phyloP scores from a whole-genome alignment of 2,329 filamentous ascomycete genomes.

The Aspergillus pseudoglaucus region DNA sequence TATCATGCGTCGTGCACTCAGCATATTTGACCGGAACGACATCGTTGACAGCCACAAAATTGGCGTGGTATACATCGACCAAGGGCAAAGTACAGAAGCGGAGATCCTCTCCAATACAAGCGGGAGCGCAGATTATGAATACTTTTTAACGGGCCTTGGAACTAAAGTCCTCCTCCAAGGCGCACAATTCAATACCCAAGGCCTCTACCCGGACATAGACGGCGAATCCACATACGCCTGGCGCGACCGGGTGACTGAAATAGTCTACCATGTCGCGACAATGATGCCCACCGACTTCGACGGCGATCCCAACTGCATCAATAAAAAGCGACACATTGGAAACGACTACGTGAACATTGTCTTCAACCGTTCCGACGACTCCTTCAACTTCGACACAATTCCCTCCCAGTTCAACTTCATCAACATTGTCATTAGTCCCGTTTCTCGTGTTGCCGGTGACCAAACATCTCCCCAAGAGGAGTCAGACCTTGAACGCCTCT shows the following conservation, averaged over 20 bases:
- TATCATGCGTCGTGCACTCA: slow-evolving; percentile 65
- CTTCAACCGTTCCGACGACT: slow-evolving; percentile 90
- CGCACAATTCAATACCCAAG: slow-evolving; percentile 86
- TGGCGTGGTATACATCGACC: slow-evolving; percentile 86
- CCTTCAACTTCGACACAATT: slow-evolving; percentile 86
- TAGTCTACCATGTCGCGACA: slow-evolving; percentile 91
- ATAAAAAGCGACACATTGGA: slow-evolving; percentile 91
- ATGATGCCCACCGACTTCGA: slow-evolving; percentile 91
- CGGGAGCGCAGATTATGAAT: slow-evolving; percentile 80
- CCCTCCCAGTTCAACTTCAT: slow-evolving; percentile 95
- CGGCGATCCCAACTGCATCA: slow-evolving; percentile 65
- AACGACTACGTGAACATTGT: slow-evolving; percentile 98
- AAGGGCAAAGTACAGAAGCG: slow-evolving; percentile 72
- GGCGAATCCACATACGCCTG: slow-evolving; percentile 87
- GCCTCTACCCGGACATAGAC: slow-evolving; percentile 75
- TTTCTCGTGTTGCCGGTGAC: slow-evolving; percentile 36
- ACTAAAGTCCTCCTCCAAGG: slow-evolving; percentile 73
- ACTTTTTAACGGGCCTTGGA: slow-evolving; percentile 76
- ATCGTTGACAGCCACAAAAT: slow-evolving; percentile 94
- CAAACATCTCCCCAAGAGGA: neutral
- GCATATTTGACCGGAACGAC: slow-evolving; percentile 75
- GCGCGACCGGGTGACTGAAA: slow-evolving; percentile 89
- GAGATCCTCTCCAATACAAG: slow-evolving; percentile 83
- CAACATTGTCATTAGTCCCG: slow-evolving; percentile 91
- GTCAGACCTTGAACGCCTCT: slow-evolving; percentile 31